Conservation (phyloP, 202 grass and related monocot species). For the Thinopyrum obtusiflorum region DNA sequence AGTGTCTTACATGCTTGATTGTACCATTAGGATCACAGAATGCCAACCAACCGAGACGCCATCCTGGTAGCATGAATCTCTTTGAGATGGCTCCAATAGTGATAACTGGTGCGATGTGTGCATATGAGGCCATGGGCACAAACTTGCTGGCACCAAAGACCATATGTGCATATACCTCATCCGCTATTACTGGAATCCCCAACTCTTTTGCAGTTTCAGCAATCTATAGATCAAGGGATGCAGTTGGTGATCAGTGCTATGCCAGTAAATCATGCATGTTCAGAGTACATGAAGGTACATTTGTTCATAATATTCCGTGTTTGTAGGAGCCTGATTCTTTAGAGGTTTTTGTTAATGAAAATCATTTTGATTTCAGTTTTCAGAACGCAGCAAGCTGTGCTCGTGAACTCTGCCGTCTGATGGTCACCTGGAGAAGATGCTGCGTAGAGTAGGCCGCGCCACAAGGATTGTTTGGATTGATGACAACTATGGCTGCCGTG, state of each 20-base stretch:
- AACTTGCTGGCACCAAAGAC: slow-evolving; percentile 63
- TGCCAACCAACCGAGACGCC: slow-evolving; percentile 89
- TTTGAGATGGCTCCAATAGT: slow-evolving; percentile 76
- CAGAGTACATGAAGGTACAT: not conserved
- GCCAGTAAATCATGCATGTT: not conserved
- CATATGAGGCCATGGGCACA: slow-evolving; percentile 68
- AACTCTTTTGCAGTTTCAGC: slow-evolving; percentile 78
- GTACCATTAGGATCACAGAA: slow-evolving; percentile 62
- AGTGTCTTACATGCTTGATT: slow-evolving; percentile 47
- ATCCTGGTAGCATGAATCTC: slow-evolving; percentile 84
- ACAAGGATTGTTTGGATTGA: slow-evolving; percentile 92
- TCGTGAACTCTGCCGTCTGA: not conserved
- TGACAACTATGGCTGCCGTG: slow-evolving; percentile 73
- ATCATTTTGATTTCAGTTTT: not conserved
- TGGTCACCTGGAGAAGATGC: slow-evolving; percentile 59
- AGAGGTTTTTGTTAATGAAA: not conserved
- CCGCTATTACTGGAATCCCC: slow-evolving; percentile 72
- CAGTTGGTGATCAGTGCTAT: not conserved
- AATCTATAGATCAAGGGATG: slow-evolving; percentile 49
- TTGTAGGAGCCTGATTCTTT: not conserved
- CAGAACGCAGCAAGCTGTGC: not conserved
- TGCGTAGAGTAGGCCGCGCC: slow-evolving; percentile 56
- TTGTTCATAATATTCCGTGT: not conserved
- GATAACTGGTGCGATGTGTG: slow-evolving; percentile 65
- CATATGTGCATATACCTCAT: slow-evolving; percentile 86